These are phyloP conservation scores for Ceratobasidium sp. DNA, from an alignment of 1,284 basidiomycete species.

Conservation along the genomic window DNA sequence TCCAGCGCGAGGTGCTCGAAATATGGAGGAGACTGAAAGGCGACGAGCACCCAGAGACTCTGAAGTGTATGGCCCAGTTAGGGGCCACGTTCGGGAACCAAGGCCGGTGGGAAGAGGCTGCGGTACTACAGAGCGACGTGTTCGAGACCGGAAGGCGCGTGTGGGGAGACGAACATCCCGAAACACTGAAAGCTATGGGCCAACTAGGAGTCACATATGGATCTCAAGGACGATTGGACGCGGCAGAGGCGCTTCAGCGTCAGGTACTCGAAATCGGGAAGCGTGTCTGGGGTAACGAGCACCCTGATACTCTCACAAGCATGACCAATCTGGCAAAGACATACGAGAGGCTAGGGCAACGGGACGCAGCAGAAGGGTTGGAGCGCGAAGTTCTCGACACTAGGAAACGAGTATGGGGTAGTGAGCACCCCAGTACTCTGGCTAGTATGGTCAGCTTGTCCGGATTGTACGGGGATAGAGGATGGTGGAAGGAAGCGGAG, in stretches of 20 bases:
- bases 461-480: neutral
- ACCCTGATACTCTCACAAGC: neutral
- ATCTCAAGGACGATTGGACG: neutral
- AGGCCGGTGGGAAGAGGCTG: neutral
- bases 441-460: neutral
- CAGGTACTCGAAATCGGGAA: neutral
- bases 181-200: neutral
- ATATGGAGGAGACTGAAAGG: too few species aligned
- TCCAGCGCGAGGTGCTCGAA: neutral
- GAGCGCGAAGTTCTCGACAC: neutral
- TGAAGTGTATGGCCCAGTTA: neutral
- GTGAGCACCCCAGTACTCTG: neutral
- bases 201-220: neutral
- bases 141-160: neutral
- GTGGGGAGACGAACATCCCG: constrained; percentile 8
- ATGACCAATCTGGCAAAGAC: neutral
- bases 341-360: neutral
- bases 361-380: neutral
- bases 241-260: neutral
- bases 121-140: neutral
- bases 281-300: neutral
- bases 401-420: neutral
- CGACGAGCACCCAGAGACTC: too few species aligned
- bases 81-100: neutral
- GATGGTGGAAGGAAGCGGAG: constrained; percentile 3